A percentile compares a stretch with the other conserved stretches of the same genome.
These are phyloP conservation scores for Tetrapisispora arboricola DNA, from an alignment of 805 yeast species.

Conservation along the genomic window DNA sequence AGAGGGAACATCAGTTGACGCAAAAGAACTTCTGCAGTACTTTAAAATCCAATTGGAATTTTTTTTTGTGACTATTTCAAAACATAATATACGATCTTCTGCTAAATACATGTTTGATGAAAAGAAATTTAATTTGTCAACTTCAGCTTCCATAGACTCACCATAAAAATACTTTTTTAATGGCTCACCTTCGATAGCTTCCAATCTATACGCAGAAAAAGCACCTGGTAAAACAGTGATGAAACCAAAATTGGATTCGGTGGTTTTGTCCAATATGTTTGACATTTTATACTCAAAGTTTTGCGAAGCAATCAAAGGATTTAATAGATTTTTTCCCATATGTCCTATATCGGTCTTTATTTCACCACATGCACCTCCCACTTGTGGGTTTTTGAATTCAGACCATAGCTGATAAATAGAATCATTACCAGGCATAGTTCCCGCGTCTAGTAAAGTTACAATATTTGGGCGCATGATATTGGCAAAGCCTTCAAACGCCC, in stretches of 20 bases:
- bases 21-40: slow-evolving; percentile 80
- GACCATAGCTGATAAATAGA: slow-evolving; percentile 87
- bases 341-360: slow-evolving; percentile 77
- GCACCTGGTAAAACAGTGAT: slow-evolving; percentile 95
- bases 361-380: slow-evolving; percentile 98
- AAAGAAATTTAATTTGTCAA: slow-evolving; percentile 67
- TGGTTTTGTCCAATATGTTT: slow-evolving; percentile 88
- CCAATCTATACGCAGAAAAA: slow-evolving; percentile 84
- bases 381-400: slow-evolving; percentile 64
- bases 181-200: slow-evolving; percentile 77
- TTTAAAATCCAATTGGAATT: slow-evolving; percentile 65
- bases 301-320: slow-evolving; percentile 92
- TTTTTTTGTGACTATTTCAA: slow-evolving; percentile 84
- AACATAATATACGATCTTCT: slow-evolving; percentile 91
- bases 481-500: slow-evolving; percentile 93
- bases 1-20: slow-evolving; percentile 94
- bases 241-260: slow-evolving; percentile 90
- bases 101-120: slow-evolving; percentile 95
- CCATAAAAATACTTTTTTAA: slow-evolving; percentile 86
- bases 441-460: slow-evolving; percentile 82
- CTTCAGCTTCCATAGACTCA: slow-evolving; percentile 60
- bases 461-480: slow-evolving; percentile 73
- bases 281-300: slow-evolving; percentile 95
- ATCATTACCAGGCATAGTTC: slow-evolving; percentile 80
- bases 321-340: slow-evolving; percentile 43